Percentiles rank a stretch among this genome's conserved stretches.
Evolutionary conservation across 129 eudicot species (phyloP).

Genomic region (Lactuca sativa): DNA sequence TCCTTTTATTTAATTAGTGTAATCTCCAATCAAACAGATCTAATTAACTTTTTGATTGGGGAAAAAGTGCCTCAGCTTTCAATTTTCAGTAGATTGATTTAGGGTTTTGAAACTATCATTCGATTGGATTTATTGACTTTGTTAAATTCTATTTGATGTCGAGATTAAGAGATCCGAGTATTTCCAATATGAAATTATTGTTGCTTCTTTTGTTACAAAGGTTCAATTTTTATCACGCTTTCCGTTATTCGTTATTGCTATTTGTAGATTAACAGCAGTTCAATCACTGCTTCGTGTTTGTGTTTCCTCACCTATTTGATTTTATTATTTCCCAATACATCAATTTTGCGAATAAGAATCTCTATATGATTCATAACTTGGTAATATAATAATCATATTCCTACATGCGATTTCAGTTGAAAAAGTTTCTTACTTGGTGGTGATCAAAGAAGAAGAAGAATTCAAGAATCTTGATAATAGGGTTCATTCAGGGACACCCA

Average conservation of each 20-base stretch:
- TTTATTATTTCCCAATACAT: constrained; percentile 16
- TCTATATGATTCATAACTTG: constrained; percentile 13
- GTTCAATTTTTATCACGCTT: constrained; percentile 33
- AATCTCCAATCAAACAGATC: constrained; percentile 38
- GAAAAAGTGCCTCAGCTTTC: constrained; percentile 4
- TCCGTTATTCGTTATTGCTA: constrained; percentile 23
- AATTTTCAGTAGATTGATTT: constrained; percentile 16
- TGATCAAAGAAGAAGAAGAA: constrained; percentile 23
- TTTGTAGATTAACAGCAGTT: constrained; percentile 23
- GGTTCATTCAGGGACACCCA: not conserved
- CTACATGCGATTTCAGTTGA: constrained; percentile 39
- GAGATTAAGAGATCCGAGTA: constrained; percentile 51
- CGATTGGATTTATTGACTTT: constrained; percentile 15
- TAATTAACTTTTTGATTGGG: constrained; percentile 22
- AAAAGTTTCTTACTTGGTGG: constrained; percentile 28
- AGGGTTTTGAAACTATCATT: constrained; percentile 2
- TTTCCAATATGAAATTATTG: not conserved
- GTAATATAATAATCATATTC: constrained; percentile 8
- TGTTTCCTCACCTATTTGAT: constrained; percentile 13
- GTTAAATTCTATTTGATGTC: constrained; percentile 26
- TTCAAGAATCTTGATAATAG: constrained; percentile 15
- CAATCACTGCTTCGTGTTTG: constrained; percentile 12
- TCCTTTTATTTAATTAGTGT: constrained; percentile 18
- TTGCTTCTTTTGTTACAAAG: constrained; percentile 22
- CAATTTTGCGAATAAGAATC: constrained; percentile 14